phyloP scores from a whole-genome alignment of 1,284 basidiomycete genomes.

The Mycosarcoma mackinlayi region DNA sequence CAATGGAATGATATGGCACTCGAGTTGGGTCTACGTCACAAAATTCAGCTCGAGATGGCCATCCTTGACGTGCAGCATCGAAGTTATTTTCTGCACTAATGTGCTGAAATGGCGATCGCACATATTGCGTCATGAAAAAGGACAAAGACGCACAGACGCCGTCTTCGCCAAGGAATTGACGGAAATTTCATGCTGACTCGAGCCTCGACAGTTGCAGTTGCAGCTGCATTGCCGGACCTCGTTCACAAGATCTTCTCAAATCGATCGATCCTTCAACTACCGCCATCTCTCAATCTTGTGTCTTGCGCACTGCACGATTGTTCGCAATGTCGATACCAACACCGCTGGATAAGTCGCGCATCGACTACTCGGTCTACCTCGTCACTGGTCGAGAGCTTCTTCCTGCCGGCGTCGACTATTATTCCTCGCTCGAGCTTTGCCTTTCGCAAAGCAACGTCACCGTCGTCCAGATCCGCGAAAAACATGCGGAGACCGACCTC shows the following conservation, averaged over 20 bases:
- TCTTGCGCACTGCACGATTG: no score
- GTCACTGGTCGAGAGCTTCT: slow-evolving; percentile 85
- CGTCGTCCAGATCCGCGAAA: slow-evolving; percentile 76
- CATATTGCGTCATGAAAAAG: neutral
- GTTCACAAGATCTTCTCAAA: neutral
- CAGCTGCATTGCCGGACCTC: slow-evolving; percentile 3
- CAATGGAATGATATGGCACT: slow-evolving; percentile 29
- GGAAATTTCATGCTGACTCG: slow-evolving; percentile 2
- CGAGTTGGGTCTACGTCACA: slow-evolving; percentile 3
- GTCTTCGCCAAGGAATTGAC: neutral
- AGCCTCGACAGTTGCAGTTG: neutral
- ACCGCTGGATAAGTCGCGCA: slow-evolving; percentile 17
- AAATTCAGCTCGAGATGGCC: slow-evolving; percentile 1
- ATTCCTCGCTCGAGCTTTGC: slow-evolving; percentile 81
- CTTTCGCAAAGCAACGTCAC: slow-evolving; percentile 87
- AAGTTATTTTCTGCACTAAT: neutral
- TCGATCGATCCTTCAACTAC: neutral
- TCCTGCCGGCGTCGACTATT: slow-evolving; percentile 78
- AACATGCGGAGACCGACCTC: slow-evolving; percentile 65
- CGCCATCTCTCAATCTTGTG: no score
- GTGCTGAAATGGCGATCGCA: neutral
- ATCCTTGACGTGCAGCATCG: slow-evolving; percentile 17
- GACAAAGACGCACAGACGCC: slow-evolving; percentile 6
- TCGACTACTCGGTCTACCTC: slow-evolving; percentile 70
- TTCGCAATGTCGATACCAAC: slow-evolving; percentile 1